Percentiles rank a stretch among this genome's conserved stretches.
Conservation (phyloP, 257 asterid species). For the Solanum gandarillasii region DNA sequence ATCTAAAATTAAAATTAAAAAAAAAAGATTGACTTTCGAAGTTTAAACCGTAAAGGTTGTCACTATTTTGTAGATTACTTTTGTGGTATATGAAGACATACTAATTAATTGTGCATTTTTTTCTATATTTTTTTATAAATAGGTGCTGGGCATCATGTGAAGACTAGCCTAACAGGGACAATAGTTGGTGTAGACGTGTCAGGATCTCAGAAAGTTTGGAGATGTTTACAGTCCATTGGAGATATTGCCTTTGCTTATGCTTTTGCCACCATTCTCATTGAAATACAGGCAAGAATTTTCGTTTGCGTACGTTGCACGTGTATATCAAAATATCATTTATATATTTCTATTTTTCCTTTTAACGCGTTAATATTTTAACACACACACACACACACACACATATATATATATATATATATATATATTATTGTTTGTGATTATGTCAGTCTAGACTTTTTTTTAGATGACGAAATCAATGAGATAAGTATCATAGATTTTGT, state of each 20-base stretch:
- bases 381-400: no score
- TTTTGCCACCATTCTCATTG: conserved; percentile 38
- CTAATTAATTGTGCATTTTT: neutral
- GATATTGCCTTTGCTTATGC: conserved; percentile 50
- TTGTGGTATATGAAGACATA: neutral
- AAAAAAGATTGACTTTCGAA: neutral
- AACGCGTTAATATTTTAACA: neutral
- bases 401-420: no score
- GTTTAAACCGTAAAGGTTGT: neutral
- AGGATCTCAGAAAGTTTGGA: conserved; percentile 10
- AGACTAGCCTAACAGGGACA: conserved; percentile 1
- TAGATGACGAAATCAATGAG: neutral
- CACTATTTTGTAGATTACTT: neutral
- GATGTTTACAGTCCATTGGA: conserved; percentile 36
- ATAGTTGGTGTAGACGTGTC: conserved; percentile 7
- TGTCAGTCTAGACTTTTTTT: no score
- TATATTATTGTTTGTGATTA: no score
- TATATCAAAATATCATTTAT: neutral
- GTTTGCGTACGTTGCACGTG: neutral
- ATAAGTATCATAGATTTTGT: neutral
- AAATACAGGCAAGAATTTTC: conserved; percentile 22
- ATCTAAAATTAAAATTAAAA: neutral
- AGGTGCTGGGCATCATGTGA: neutral
- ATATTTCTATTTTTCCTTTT: neutral
- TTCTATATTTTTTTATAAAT: neutral